These are phyloP conservation scores for Pleurostoma richardsiae DNA, from an alignment of 2,329 filamentous ascomycete species.

Conservation along the genomic window DNA sequence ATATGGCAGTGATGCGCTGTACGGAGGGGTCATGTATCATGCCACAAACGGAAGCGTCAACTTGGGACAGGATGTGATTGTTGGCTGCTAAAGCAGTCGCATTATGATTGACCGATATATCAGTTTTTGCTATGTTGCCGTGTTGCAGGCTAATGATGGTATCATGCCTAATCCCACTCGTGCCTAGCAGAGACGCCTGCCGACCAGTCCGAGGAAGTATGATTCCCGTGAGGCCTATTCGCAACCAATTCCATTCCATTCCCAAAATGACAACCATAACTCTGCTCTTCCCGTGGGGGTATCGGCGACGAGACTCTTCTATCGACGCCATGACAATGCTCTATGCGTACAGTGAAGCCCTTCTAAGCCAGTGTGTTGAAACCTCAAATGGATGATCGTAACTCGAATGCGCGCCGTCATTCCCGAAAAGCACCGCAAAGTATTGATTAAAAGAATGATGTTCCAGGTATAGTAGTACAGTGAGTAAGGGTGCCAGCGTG, in stretches of 20 bases:
- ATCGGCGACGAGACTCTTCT: slow-evolving; percentile 2
- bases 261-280: slow-evolving; percentile 5
- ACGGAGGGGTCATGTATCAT: no score
- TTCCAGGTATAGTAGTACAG: background rate
- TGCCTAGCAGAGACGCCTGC: no score
- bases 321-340: background rate
- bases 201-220: no score
- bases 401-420: background rate
- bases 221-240: no score
- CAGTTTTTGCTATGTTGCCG: background rate
- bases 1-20: no score
- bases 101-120: background rate
- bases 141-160: no score
- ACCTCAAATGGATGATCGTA: background rate
- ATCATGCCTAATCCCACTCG: no score
- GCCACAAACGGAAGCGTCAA: no score
- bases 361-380: background rate
- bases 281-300: slow-evolving; percentile 10
- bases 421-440: background rate
- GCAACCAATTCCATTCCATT: slow-evolving; percentile 2
- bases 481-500: no score
- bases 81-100: background rate
- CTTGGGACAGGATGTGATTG: no score
- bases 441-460: background rate
- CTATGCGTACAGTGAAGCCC: background rate